Conservation (phyloP, 2,329 filamentous ascomycete species). For the Calonectria montana region DNA sequence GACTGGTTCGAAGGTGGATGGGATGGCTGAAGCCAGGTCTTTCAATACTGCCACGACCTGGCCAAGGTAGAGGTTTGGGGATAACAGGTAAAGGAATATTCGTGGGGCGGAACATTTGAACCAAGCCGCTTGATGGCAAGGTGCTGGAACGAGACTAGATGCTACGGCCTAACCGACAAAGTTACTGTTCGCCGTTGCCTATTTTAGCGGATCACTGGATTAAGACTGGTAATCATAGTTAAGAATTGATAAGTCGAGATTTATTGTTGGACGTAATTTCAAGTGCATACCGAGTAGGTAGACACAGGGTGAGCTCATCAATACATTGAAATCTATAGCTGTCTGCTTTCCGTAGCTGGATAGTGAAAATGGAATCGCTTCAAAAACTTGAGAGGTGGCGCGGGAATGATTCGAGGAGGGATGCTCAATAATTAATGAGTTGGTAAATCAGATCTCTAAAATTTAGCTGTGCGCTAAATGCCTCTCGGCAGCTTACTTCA, state of each 20-base stretch:
- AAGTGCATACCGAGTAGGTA: not conserved
- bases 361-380: too few relatives aligned
- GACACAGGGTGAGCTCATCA: not conserved
- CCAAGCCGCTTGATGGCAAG: not conserved
- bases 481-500: not conserved
- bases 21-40: not conserved
- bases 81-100: too few relatives aligned
- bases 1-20: not conserved
- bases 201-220: not conserved
- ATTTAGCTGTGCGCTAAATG: not conserved
- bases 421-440: not conserved
- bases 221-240: not conserved
- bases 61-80: not conserved
- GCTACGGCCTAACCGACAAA: not conserved
- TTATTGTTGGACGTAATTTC: not conserved
- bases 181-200: not conserved
- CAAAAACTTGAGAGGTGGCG: not conserved
- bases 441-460: not conserved
- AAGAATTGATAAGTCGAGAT: not conserved
- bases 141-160: not conserved
- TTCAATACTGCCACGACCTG: not conserved
- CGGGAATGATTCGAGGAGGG: not conserved
- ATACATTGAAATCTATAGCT: not conserved
- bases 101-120: not conserved
- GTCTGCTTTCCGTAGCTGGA: too few relatives aligned